A percentile compares a stretch with the other conserved stretches of the same genome.
Evolutionary conservation across 257 asterid species (phyloP).

Genomic region (Plantago elongata): DNA sequence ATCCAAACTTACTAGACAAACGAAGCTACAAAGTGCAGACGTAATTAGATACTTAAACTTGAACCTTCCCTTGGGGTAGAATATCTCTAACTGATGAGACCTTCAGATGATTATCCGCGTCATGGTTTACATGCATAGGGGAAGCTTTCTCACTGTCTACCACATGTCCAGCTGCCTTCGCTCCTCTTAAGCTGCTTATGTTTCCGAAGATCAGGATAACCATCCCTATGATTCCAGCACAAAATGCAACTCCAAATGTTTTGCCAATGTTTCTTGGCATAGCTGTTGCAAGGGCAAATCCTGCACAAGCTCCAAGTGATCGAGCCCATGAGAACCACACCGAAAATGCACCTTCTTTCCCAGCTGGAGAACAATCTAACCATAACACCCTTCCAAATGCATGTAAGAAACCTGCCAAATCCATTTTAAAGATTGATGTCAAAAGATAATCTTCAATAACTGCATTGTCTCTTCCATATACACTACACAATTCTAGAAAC

Average conservation of each 20-base stretch:
- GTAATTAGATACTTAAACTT: slow-evolving; percentile 23
- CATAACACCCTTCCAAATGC: slow-evolving; percentile 81
- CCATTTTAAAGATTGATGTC: neutral
- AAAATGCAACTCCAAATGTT: slow-evolving; percentile 62
- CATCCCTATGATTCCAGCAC: slow-evolving; percentile 49
- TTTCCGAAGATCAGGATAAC: slow-evolving; percentile 69
- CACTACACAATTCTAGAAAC: too few relatives aligned
- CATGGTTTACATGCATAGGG: slow-evolving; percentile 35
- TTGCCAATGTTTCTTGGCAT: slow-evolving; percentile 49
- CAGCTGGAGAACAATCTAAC: slow-evolving; percentile 82
- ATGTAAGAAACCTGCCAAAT: slow-evolving; percentile 50
- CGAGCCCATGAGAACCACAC: slow-evolving; percentile 83
- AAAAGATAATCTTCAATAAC: neutral
- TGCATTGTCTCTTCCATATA: too few relatives aligned
- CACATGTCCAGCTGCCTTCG: slow-evolving; percentile 75
- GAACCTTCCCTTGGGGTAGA: slow-evolving; percentile 27
- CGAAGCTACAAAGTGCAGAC: neutral
- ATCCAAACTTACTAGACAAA: slow-evolving; percentile 4
- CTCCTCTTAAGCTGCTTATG: slow-evolving; percentile 75
- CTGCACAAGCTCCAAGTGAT: slow-evolving; percentile 62
- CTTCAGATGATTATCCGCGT: slow-evolving; percentile 26
- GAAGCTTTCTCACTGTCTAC: slow-evolving; percentile 40
- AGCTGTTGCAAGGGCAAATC: slow-evolving; percentile 63
- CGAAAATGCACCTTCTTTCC: slow-evolving; percentile 85
- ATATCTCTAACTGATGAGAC: slow-evolving; percentile 25